Base-by-base conservation (phyloP, 2,329 filamentous ascomycete genomes). In the Nothophaeocryptopus gaeumannii region DNA sequence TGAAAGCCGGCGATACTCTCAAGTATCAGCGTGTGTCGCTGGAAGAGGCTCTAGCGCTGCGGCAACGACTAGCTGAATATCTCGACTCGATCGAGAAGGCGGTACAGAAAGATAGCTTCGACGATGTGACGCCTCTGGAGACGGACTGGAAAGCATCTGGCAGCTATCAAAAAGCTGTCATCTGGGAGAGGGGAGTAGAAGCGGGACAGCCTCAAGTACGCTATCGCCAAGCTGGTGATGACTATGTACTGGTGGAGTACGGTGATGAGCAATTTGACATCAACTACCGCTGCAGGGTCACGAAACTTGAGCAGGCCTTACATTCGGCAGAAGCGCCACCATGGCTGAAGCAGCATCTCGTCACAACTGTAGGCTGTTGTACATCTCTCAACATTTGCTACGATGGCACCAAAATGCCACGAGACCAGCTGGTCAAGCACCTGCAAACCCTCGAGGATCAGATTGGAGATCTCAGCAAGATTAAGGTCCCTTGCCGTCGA, bases 171-270 rank as follows among this genome's bases (percentile, higher is more conserved):
- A 61, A 62, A 13, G 61, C 67, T 2, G 53, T 68, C 2, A 36
- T 68, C 4, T 67, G 61, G 63, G 58, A 67, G 33, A 56, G 63
- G 32, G 39, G 51, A 10, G 56, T 63, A 5, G 41, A 62, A 40
- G 60, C 56, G 4, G 50, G 55, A 1, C 55, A 58, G 10, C 68
- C 68, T 10, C 61, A 58, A 53, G 61, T 66, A 9, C 61, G 56
- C 14, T 65, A 63, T 33, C 63, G 66, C 7, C 67, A 78, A 58
- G 67, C 63, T n/a, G 67, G 66, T 8, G 67, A 70, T 39, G 77
- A 81, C 46, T 78, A 78, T 51, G 56, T 83, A 2, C 67, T 84
- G 8, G 70, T 83, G 10, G 80, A 83, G 52, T 83, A 82, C 50
- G 80, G 80, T 15, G 67, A 78, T 31, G 78, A 79, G 13, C 65